Conservation (phyloP, 345 rosid species). For the Murraya paniculata region DNA sequence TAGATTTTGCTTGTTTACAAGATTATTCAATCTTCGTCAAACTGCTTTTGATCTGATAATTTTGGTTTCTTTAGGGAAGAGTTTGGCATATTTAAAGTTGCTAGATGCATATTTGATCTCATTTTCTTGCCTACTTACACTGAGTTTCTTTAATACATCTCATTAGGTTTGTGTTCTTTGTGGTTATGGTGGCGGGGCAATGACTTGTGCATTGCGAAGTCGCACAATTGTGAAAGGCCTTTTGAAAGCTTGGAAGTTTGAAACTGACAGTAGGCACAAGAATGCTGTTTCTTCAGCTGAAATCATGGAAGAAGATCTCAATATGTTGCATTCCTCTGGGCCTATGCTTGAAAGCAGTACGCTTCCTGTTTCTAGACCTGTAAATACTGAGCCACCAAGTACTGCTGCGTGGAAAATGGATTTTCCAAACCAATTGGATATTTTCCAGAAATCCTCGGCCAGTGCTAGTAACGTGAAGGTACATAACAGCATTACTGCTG, state of each 20-base stretch:
- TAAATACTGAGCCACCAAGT: conserved; percentile 21
- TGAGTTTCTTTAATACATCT: conserved; percentile 9
- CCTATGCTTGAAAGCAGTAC: conserved; percentile 13
- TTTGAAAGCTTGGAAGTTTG: conserved; percentile 40
- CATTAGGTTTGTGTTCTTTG: conserved; percentile 51
- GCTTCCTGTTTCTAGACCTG: conserved; percentile 21
- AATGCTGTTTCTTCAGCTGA: conserved; percentile 17
- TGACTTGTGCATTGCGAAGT: conserved; percentile 41
- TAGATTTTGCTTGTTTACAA: not conserved
- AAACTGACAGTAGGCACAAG: conserved; percentile 23
- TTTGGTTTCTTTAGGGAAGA: not conserved
- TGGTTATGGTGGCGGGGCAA: conserved; percentile 55
- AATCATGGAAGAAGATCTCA: conserved; percentile 18
- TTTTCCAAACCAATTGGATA: conserved; percentile 14
- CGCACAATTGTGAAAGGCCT: conserved; percentile 38
- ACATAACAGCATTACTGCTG: conserved; percentile 38
- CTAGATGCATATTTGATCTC: not conserved
- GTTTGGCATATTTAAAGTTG: not conserved
- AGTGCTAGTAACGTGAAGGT: conserved; percentile 20
- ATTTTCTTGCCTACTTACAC: not conserved
- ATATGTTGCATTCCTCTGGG: conserved; percentile 14
- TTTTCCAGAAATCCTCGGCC: conserved; percentile 10
- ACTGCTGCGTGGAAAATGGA: conserved; percentile 22
- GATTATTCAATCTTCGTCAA: not conserved
- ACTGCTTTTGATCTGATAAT: not conserved